A percentile compares a stretch with the other conserved stretches of the same genome.
phyloP scores from a whole-genome alignment of 495 filamentous ascomycete species.

The Annulohypoxylon moriforme region DNA sequence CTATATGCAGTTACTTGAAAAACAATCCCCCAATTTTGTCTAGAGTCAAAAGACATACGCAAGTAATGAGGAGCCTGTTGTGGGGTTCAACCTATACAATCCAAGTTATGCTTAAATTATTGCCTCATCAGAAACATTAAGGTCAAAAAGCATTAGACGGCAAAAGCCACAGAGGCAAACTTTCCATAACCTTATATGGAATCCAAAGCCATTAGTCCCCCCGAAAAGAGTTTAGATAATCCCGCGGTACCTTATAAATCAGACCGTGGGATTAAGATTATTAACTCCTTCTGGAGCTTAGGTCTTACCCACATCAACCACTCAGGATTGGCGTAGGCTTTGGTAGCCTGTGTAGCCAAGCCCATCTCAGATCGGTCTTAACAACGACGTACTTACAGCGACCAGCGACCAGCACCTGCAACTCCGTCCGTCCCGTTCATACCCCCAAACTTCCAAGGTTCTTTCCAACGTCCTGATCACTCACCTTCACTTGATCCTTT shows the following conservation, averaged over 20 bases:
- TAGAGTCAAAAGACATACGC: not conserved
- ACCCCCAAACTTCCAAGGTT: constrained; percentile 35
- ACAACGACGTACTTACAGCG: constrained; percentile 11
- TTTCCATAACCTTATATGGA: not conserved
- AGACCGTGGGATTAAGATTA: constrained; percentile 23
- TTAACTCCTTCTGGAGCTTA: constrained; percentile 7
- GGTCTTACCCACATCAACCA: constrained; percentile 20
- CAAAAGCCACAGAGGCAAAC: not conserved
- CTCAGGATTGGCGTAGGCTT: not conserved
- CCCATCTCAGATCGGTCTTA: constrained; percentile 38
- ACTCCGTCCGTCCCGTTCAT: constrained; percentile 35
- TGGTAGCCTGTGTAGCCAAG: not conserved
- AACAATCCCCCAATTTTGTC: too few species aligned
- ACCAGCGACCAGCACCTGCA: not conserved
- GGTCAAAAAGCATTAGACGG: not conserved
- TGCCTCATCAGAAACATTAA: not conserved
- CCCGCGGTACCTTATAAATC: not conserved
- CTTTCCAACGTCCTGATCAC: constrained; percentile 22
- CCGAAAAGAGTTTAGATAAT: constrained; percentile 32
- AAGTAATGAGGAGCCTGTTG: not conserved
- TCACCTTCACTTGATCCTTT: constrained; percentile 25
- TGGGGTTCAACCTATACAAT: not conserved
- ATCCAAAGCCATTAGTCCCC: not conserved
- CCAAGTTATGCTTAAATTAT: not conserved
- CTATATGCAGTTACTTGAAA: too few species aligned